phyloP scores from a whole-genome alignment of 1,139 yeast species.

The Saccharomyces hybrid region DNA sequence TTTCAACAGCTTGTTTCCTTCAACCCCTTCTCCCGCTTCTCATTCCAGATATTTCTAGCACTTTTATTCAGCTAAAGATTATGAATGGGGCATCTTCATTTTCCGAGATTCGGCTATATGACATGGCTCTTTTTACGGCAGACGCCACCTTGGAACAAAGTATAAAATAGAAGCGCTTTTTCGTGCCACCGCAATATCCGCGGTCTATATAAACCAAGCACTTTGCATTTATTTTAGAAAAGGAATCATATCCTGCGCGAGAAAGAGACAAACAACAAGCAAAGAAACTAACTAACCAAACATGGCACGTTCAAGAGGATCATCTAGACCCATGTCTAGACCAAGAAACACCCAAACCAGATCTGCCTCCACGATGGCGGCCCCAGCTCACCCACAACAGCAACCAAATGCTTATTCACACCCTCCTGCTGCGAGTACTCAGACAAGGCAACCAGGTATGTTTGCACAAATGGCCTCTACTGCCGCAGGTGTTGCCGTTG shows the following conservation, averaged over 20 bases:
- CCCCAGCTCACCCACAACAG: slow-evolving; percentile 36
- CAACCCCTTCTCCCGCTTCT: background rate
- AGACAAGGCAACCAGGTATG: slow-evolving; percentile 72
- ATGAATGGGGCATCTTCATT: background rate
- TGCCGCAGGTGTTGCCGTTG: slow-evolving; percentile 99
- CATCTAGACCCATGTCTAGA: slow-evolving; percentile 33
- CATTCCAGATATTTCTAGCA: background rate
- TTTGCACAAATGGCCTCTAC: slow-evolving; percentile 97
- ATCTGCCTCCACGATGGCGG: slow-evolving; percentile 70
- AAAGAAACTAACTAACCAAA: background rate
- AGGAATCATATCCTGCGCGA: background rate
- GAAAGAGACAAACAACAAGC: background rate
- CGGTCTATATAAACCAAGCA: background rate
- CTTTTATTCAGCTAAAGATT: background rate
- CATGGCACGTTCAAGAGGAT: slow-evolving; percentile 51
- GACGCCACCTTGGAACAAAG: background rate
- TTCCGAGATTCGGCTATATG: background rate
- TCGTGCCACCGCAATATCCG: background rate
- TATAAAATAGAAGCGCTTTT: background rate
- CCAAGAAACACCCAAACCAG: slow-evolving; percentile 54
- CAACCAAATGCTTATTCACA: slow-evolving; percentile 30
- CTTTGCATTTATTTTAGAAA: background rate
- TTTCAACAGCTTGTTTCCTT: background rate
- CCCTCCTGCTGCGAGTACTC: slow-evolving; percentile 36
- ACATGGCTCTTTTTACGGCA: background rate